phyloP scores from a whole-genome alignment of 441 rosid genomes.

The Croton laevigatus region DNA sequence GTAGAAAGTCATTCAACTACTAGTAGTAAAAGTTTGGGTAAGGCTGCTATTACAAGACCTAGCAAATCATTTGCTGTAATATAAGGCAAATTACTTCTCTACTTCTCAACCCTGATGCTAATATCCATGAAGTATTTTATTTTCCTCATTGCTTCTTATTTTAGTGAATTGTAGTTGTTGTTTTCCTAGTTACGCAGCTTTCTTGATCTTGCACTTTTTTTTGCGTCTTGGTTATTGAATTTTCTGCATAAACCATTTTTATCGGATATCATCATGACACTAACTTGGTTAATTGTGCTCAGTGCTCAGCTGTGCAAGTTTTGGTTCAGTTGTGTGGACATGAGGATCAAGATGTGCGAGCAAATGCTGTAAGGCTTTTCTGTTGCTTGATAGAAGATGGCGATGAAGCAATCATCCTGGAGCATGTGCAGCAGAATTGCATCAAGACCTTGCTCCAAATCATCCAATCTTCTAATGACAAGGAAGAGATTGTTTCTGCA shows the following conservation, averaged over 20 bases:
- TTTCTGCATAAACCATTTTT: conserved; percentile 8
- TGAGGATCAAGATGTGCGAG: conserved; percentile 36
- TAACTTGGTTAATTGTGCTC: conserved; percentile 26
- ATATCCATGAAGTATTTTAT: conserved; percentile 16
- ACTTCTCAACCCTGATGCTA: conserved; percentile 10
- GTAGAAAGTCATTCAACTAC: not conserved
- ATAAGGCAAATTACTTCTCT: conserved; percentile 11
- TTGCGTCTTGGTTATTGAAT: not conserved
- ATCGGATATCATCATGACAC: conserved; percentile 15
- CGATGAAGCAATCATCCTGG: conserved; percentile 42
- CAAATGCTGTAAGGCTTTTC: conserved; percentile 55
- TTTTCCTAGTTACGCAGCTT: not conserved
- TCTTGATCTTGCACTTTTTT: conserved; percentile 8
- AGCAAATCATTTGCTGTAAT: not conserved
- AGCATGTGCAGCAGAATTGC: conserved; percentile 44
- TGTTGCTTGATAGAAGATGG: conserved; percentile 48
- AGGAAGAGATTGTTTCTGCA: conserved; percentile 46
- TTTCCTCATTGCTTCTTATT: conserved; percentile 2
- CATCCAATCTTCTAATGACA: conserved; percentile 38
- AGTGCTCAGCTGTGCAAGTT: conserved; percentile 52
- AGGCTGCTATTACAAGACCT: not conserved
- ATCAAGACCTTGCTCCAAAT: conserved; percentile 44
- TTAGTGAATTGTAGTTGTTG: not conserved
- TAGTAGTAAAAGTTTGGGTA: not conserved
- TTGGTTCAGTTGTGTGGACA: conserved; percentile 48